These are phyloP conservation scores for Trichoderma oligosporum DNA, from an alignment of 2,329 filamentous ascomycete genomes.

Conservation along the genomic window DNA sequence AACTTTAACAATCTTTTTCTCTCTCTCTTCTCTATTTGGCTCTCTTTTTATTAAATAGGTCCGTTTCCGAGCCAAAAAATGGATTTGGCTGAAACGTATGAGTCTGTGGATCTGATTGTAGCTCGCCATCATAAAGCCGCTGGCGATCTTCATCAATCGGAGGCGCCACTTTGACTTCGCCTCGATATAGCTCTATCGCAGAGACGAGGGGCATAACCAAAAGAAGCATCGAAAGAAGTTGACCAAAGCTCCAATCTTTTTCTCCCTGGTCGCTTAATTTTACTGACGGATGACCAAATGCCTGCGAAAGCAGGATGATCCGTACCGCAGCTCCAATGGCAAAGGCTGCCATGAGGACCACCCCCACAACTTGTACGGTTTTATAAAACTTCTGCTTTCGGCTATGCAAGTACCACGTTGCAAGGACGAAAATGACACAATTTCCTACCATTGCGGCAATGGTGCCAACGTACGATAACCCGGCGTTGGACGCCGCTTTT, in stretches of 20 bases:
- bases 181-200: slow-evolving; percentile 55
- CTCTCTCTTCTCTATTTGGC: not conserved
- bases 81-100: slow-evolving; percentile 44
- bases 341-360: slow-evolving; percentile 54
- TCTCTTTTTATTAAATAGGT: slow-evolving; percentile 34
- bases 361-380: slow-evolving; percentile 48
- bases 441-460: slow-evolving; percentile 59
- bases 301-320: slow-evolving; percentile 56
- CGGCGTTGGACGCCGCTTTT: slow-evolving; percentile 34
- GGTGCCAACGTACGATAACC: slow-evolving; percentile 54
- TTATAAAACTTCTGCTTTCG: slow-evolving; percentile 53
- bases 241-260: slow-evolving; percentile 59
- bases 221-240: slow-evolving; percentile 57
- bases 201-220: slow-evolving; percentile 58
- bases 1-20: too few species aligned
- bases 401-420: slow-evolving; percentile 62
- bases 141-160: slow-evolving; percentile 40
- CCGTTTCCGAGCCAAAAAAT: slow-evolving; percentile 39
- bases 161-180: slow-evolving; percentile 43
- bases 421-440: slow-evolving; percentile 53
- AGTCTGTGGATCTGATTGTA: slow-evolving; percentile 30
- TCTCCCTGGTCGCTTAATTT: slow-evolving; percentile 50
- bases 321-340: slow-evolving; percentile 57
- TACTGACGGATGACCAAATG: slow-evolving; percentile 54
- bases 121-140: slow-evolving; percentile 41